phyloP scores from a whole-genome alignment of 163 green algal species.

The Prototheca cutis region DNA sequence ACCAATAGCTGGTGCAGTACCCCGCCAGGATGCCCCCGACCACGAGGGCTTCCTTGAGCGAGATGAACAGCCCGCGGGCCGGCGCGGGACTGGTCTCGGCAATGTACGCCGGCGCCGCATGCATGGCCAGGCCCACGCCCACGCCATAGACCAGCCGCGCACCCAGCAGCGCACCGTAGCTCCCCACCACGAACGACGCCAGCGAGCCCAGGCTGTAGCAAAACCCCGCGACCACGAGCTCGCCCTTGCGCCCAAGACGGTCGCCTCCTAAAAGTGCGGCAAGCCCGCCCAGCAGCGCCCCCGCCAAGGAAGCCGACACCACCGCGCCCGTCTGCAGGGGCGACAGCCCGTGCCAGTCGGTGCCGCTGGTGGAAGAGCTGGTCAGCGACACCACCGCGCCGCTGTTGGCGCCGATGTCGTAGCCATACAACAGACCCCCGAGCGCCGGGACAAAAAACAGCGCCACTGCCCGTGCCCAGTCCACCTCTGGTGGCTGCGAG shows the following conservation, averaged over 20 bases:
- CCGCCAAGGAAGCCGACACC: constrained; percentile 50
- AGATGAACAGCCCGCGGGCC: constrained; percentile 72
- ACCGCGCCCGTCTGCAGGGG: constrained; percentile 44
- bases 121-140: constrained; percentile 85
- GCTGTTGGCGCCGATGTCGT: constrained; percentile 77
- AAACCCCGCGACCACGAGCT: constrained; percentile 57
- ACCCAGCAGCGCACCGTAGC: constrained; percentile 7
- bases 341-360: constrained; percentile 47
- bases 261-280: constrained; percentile 46
- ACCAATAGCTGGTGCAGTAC: constrained; percentile 51
- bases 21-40: constrained; percentile 75
- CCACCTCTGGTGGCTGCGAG: too few relatives aligned
- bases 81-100: constrained; percentile 45
- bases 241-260: constrained; percentile 53
- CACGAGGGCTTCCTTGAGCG: constrained; percentile 72
- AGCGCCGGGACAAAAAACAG: constrained; percentile 71
- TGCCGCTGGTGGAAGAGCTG: constrained; percentile 41
- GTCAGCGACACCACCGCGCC: constrained; percentile 69
- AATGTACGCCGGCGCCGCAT: constrained; percentile 87
- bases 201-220: constrained; percentile 43
- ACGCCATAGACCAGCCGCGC: constrained; percentile 61
- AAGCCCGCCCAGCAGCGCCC: constrained; percentile 50
- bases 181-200: neutral
- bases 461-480: constrained; percentile 25
- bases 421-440: constrained; percentile 74